Base-by-base conservation (phyloP, 176 grass and related monocot genomes). In the Aegilops tauschii region DNA sequence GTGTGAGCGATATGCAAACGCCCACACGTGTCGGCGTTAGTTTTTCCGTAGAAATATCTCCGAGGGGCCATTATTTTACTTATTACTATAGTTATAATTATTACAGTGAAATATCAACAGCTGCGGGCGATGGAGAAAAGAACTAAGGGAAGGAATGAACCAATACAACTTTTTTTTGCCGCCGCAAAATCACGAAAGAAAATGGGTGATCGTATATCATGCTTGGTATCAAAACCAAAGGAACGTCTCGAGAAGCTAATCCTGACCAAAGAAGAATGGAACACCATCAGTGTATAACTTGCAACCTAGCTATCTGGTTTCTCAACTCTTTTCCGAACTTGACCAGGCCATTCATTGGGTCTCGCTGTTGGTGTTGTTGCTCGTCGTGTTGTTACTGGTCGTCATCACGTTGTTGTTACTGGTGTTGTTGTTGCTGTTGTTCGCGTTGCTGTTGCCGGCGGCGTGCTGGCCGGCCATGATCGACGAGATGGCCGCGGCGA, bases 401-500 rank as follows among this genome's bases (percentile, higher is more conserved):
- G 79, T 82, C 21, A 66, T 80, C 4, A 52, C 73, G 42, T 78
- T 86, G 83, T 62, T 84, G 54, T 44, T 86, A 62, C 35, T 85
- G 78, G 36, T 88, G 44, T 71, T 93, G 32, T 81, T 84, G 69
- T 45, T 85, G 63, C 12, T 90, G 23, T 40, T 86, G 35, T 49
- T 84, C 5, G 83, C 81, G 67, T 25, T 76, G 69, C 13, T 67
- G 69, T 28, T 78, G 30, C 76, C 56, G 61, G 78, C 86, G 7
- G 73, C 70, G 30, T 89, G 87, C 20, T 82, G 87, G 0, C 88
- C 90, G 27, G 90, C 90, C 17, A 98, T 94, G 63, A 98, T 95
- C 12, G 96, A 98, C 36, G 88, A 84, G 86, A 98, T 95, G 73
- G 96, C 96, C 4, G 93, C 93, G 0, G 96, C 91, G 17, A 98